Base-by-base conservation (phyloP, 805 yeast species). In the Yarrowia keelungensis region DNA sequence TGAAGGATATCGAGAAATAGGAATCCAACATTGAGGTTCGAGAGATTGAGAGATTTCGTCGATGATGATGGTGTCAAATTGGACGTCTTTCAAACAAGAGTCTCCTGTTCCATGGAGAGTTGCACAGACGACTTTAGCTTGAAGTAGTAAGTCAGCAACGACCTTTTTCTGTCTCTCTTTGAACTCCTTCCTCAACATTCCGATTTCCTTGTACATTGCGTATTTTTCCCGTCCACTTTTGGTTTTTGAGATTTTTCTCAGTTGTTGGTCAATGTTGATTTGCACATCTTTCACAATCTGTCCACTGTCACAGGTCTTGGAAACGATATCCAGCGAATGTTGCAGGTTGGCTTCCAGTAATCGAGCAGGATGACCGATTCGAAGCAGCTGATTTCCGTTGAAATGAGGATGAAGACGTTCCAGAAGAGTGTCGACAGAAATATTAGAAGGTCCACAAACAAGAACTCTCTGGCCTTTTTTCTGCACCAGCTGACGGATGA, bases 21-120 rank as follows among this genome's bases (percentile, higher is more conserved):
- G 98, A 32, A 94, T 92, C 98, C 98, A 93, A 74, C 98, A 92
- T 72, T 94, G 97, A 0, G 98, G 97, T 74, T 94, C 97, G 68
- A 94, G 79, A 11, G 97, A 84, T 77, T 94, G 99, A 0, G 98
- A 92, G 0, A 94, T 97, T 77, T 94, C 99, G 78, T 94, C 99
- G 43, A 94, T 93, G 12, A 95, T 90, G 41, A 94, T 81, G 0
- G 97, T 87, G 71, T 91, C 91, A 74, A 94, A 91, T 73, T 85
- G 84, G 50, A 87, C 78, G 3, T 85, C 81, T n/a, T 84, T 81
- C 10, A 92, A 77, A 61, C 89, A 92, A 73, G 87, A 81, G 0
- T 92, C 82, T 10, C 96, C 92, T 0, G 97, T 85, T 0, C 97
- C 97, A 78, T 94, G 98, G 16, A 95, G 81, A 0, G 99, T 94